Percentiles rank a stretch among this genome's conserved stretches.
phyloP scores from a whole-genome alignment of 163 green algal species.

The Scenedesmus sp. region DNA sequence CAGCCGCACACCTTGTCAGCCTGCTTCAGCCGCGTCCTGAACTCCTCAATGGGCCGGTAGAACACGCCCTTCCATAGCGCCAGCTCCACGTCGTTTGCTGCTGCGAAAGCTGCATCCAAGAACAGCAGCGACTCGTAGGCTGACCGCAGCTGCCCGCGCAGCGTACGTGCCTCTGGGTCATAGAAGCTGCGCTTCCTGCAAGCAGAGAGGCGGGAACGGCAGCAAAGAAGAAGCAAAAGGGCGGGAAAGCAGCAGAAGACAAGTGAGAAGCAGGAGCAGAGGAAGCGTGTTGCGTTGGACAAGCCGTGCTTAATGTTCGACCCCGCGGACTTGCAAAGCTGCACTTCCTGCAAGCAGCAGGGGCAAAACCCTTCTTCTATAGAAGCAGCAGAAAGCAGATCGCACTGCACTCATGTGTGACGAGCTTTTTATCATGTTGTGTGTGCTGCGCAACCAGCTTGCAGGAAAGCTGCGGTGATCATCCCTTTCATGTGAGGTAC shows the following conservation, averaged over 20 bases:
- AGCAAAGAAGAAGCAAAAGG: neutral
- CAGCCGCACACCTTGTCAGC: conserved; percentile 38
- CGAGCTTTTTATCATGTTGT: too few relatives aligned
- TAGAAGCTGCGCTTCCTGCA: conserved; percentile 70
- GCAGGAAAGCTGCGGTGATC: neutral
- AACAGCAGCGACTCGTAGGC: conserved; percentile 74
- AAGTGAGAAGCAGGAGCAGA: neutral
- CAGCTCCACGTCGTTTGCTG: conserved; percentile 57
- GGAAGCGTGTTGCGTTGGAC: neutral
- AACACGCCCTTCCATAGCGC: conserved; percentile 78
- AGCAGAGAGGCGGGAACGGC: neutral
- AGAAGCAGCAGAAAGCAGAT: too few relatives aligned
- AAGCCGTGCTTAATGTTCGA: too few relatives aligned
- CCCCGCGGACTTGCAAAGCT: too few relatives aligned
- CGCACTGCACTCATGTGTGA: too few relatives aligned
- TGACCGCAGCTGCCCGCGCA: conserved; percentile 65
- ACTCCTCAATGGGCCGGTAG: conserved; percentile 86
- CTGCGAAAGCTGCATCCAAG: conserved; percentile 56
- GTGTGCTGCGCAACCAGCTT: neutral
- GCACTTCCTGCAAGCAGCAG: too few relatives aligned
- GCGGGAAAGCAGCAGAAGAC: neutral
- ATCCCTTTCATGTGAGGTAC: neutral
- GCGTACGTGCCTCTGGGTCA: conserved; percentile 65
- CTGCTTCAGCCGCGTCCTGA: conserved; percentile 64
- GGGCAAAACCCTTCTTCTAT: too few relatives aligned